These are phyloP conservation scores for Dendrobium huoshanense DNA, from an alignment of 106 monocot genomes.

Conservation along the genomic window DNA sequence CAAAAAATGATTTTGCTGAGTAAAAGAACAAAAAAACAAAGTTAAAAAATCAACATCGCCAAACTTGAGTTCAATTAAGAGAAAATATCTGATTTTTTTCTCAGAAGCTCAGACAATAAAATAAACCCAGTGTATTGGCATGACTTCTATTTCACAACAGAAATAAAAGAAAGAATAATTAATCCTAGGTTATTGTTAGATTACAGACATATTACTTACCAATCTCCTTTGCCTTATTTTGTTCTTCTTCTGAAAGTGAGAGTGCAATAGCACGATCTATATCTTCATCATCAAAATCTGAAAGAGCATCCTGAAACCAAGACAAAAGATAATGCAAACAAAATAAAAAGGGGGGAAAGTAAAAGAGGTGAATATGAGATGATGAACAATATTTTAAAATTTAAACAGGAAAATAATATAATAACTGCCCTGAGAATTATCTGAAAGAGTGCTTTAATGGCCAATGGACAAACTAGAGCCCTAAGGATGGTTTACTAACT, in stretches of 20 bases:
- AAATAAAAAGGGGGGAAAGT: background rate
- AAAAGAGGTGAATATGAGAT: too few relatives aligned
- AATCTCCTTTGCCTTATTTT: constrained; percentile 38
- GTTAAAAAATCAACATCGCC: too few relatives aligned
- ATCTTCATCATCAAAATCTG: constrained; percentile 53
- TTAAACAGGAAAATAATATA: too few relatives aligned
- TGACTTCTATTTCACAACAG: background rate
- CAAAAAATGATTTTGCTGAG: background rate
- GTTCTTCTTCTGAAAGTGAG: constrained; percentile 69
- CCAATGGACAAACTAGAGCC: too few relatives aligned
- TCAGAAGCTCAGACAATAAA: background rate
- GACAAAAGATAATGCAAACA: background rate
- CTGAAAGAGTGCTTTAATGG: too few relatives aligned
- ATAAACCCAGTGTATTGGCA: background rate
- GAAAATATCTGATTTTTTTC: background rate
- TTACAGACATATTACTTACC: constrained; percentile 25
- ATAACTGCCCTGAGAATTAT: too few relatives aligned
- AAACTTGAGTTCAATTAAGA: background rate
- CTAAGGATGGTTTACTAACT: too few relatives aligned
- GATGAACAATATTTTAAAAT: too few relatives aligned
- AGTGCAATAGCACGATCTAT: constrained; percentile 65
- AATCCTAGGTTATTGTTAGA: background rate
- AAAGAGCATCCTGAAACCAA: constrained; percentile 23
- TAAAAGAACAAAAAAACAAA: background rate
- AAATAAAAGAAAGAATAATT: background rate